phyloP scores from a whole-genome alignment of 257 asterid genomes.

The Przewalskia tangutica region DNA sequence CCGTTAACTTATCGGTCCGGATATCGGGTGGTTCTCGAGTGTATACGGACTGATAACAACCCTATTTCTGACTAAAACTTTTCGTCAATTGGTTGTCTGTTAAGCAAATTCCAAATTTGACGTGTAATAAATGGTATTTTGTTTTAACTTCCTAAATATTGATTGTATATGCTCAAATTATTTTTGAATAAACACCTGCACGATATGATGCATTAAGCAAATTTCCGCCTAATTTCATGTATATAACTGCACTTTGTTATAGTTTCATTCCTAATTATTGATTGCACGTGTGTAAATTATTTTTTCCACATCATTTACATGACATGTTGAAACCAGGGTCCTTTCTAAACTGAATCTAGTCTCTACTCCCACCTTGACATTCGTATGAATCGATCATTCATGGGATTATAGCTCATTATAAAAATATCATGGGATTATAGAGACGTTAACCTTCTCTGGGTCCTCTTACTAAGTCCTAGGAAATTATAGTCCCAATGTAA shows the following conservation, averaged over 20 bases:
- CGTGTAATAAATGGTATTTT: not conserved
- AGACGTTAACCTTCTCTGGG: not conserved
- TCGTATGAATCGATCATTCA: not conserved
- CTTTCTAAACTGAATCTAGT: not conserved
- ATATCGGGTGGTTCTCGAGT: too few species aligned
- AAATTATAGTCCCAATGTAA: not conserved
- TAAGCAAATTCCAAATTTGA: not conserved
- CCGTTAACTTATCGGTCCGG: too few species aligned
- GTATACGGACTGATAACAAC: too few species aligned
- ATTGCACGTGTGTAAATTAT: not conserved
- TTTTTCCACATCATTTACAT: not conserved
- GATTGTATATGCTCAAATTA: too few species aligned
- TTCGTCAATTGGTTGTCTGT: not conserved
- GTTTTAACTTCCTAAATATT: not conserved
- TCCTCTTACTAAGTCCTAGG: not conserved
- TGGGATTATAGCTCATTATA: too few species aligned
- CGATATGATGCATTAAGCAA: not conserved
- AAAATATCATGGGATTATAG: not conserved
- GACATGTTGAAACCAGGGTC: not conserved
- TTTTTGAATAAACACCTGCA: too few species aligned
- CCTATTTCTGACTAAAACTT: not conserved
- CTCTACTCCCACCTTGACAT: not conserved
- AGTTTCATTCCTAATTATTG: not conserved
- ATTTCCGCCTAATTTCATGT: not conserved
- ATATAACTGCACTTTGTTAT: not conserved